Evolutionary conservation across 805 yeast genomes (phyloP).

Genomic region (Yarrowia sp.): DNA sequence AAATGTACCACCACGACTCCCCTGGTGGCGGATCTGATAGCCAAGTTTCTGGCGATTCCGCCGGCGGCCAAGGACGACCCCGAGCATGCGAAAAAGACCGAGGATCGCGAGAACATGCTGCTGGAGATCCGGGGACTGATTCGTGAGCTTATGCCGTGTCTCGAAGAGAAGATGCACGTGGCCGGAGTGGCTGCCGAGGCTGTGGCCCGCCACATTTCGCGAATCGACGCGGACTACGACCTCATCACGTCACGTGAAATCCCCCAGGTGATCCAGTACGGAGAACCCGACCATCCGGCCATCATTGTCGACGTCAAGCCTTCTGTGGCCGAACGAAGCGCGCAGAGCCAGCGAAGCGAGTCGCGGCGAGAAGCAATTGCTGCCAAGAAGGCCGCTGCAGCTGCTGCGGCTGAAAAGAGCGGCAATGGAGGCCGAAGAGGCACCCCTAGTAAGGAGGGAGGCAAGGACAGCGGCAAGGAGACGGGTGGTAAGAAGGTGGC

Average conservation of each 20-base stretch:
- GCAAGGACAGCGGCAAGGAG: conserved; percentile 18
- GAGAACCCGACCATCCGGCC: conserved; percentile 91
- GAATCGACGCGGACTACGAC: conserved; percentile 83
- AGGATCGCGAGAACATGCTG: conserved; percentile 47
- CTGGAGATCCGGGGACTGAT: conserved; percentile 54
- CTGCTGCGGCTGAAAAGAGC: conserved; percentile 43
- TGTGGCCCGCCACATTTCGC: conserved; percentile 66
- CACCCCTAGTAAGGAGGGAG: conserved; percentile 23
- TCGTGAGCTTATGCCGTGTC: conserved; percentile 82
- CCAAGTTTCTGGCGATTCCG: conserved; percentile 55
- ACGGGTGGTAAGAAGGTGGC: conserved; percentile 16
- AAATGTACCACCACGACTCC: conserved; percentile 84
- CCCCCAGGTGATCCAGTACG: conserved; percentile 77
- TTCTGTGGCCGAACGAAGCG: conserved; percentile 55
- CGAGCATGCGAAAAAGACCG: conserved; percentile 39
- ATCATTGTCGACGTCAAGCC: conserved; percentile 66
- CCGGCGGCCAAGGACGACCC: conserved; percentile 29
- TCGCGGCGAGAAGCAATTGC: conserved; percentile 91
- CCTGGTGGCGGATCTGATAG: conserved; percentile 62
- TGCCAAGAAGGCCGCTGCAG: conserved; percentile 71
- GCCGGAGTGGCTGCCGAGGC: conserved; percentile 88
- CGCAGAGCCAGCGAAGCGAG: conserved; percentile 81
- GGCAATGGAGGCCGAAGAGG: conserved; percentile 29
- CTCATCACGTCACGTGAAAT: conserved; percentile 76
- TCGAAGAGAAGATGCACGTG: conserved; percentile 97